These are phyloP conservation scores for Coprinellus micaceus DNA, from an alignment of 768 basidiomycete genomes.

Conservation along the genomic window DNA sequence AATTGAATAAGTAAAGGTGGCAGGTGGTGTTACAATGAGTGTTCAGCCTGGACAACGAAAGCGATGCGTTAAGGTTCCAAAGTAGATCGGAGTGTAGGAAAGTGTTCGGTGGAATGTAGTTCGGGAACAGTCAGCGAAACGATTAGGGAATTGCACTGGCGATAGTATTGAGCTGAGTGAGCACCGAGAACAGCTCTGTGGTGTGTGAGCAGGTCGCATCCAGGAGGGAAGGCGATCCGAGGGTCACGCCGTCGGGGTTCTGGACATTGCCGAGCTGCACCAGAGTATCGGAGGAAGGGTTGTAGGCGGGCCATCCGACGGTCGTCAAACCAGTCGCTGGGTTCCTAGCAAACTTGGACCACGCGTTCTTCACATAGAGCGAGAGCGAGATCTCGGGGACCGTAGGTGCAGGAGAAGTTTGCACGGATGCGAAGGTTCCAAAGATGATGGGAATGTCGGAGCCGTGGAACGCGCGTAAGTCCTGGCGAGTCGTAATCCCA, in stretches of 20 bases:
- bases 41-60: no score
- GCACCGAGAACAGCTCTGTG: neutral
- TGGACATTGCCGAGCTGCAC: conserved; percentile 20
- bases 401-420: conserved; percentile 17
- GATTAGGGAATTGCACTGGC: neutral
- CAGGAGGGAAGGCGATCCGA: conserved; percentile 9
- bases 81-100: no score
- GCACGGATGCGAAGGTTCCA: conserved; percentile 26
- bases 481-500: conserved; percentile 29
- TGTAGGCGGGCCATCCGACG: conserved; percentile 21
- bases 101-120: no score
- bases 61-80: no score
- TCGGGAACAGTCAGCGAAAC: neutral
- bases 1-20: no score
- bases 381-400: conserved; percentile 29
- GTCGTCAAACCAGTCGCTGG: conserved; percentile 25
- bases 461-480: conserved; percentile 35
- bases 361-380: conserved; percentile 33
- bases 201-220: conserved; percentile 8
- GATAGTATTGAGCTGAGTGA: neutral
- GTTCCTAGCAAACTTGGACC: conserved; percentile 43
- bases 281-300: conserved; percentile 15
- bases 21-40: no score
- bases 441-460: conserved; percentile 40
- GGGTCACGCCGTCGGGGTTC: conserved; percentile 14